These are phyloP conservation scores for Sphaerulina musiva DNA, from an alignment of 2,329 filamentous ascomycete genomes.

Conservation along the genomic window DNA sequence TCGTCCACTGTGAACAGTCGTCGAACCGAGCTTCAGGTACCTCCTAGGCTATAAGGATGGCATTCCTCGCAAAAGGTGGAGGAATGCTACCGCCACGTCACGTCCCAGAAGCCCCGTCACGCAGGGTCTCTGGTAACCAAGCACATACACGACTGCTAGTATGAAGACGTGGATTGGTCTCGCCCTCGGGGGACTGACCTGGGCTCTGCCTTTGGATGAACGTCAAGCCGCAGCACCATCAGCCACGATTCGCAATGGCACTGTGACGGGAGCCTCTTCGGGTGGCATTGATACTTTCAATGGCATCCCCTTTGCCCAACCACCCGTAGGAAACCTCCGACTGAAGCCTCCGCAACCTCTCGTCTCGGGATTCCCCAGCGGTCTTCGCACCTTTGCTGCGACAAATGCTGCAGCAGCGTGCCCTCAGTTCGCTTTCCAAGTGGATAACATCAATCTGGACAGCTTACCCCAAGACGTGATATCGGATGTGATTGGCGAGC, in stretches of 20 bases:
- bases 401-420: constrained; percentile 56
- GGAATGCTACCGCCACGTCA: neutral
- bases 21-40: too few species aligned
- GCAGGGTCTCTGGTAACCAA: neutral
- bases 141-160: neutral
- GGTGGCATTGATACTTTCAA: constrained; percentile 59
- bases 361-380: constrained; percentile 52
- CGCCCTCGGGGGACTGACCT: neutral
- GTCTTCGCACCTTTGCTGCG: constrained; percentile 43
- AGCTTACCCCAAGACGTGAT: constrained; percentile 26
- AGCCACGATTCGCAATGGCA: constrained; percentile 48
- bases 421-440: constrained; percentile 54
- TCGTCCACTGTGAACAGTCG: neutral
- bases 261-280: constrained; percentile 46
- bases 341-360: constrained; percentile 62
- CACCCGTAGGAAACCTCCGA: constrained; percentile 59
- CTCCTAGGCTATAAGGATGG: neutral
- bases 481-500: constrained; percentile 33
- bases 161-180: neutral
- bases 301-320: constrained; percentile 68
- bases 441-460: constrained; percentile 31
- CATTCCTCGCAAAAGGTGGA: neutral
- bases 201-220: neutral
- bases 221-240: constrained; percentile 6
- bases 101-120: too few species aligned